A percentile compares a stretch with the other conserved stretches of the same genome.
Conservation (phyloP, 1,284 basidiomycete species). For the Austroboletus novae-zelandiae region DNA sequence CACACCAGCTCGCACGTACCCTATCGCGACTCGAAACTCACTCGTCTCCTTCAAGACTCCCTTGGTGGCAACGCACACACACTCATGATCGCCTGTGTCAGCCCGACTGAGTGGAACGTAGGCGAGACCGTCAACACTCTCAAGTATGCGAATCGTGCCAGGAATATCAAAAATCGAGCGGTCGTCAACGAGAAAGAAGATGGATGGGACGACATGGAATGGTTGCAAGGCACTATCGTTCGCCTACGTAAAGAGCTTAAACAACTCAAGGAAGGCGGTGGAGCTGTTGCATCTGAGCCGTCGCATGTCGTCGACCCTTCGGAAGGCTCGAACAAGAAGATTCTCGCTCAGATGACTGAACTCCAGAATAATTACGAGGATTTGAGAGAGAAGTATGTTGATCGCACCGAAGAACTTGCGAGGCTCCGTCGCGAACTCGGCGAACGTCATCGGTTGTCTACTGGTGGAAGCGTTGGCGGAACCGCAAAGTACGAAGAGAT, state of each 20-base stretch:
- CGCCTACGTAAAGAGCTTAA: conserved; percentile 82
- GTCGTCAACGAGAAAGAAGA: conserved; percentile 93
- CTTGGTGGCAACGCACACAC: conserved; percentile 98
- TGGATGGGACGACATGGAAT: conserved; percentile 98
- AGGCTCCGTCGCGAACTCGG: conserved; percentile 72
- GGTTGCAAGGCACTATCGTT: conserved; percentile 84
- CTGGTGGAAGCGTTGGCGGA: conserved; percentile 66
- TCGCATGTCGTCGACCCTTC: conserved; percentile 30
- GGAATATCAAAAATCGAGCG: conserved; percentile 96
- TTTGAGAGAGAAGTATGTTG: conserved; percentile 79
- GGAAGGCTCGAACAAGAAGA: conserved; percentile 67
- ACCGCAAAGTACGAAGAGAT: conserved; percentile 91
- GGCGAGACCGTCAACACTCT: conserved; percentile 96
- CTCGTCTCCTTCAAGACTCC: conserved; percentile 91
- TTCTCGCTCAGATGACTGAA: conserved; percentile 72
- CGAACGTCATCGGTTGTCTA: conserved; percentile 59
- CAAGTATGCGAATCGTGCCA: conserved; percentile 96
- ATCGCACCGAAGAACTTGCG: conserved; percentile 86
- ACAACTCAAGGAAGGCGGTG: conserved; percentile 72
- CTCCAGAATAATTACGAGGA: conserved; percentile 82
- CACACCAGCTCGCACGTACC: conserved; percentile 84
- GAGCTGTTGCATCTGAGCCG: conserved; percentile 23
- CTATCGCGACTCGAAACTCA: conserved; percentile 97
- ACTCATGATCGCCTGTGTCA: conserved; percentile 98
- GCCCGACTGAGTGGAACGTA: conserved; percentile 93